Percentiles rank a stretch among this genome's conserved stretches.
Conservation (phyloP, 2,329 filamentous ascomycete species). For the Colletotrichum scovillei region DNA sequence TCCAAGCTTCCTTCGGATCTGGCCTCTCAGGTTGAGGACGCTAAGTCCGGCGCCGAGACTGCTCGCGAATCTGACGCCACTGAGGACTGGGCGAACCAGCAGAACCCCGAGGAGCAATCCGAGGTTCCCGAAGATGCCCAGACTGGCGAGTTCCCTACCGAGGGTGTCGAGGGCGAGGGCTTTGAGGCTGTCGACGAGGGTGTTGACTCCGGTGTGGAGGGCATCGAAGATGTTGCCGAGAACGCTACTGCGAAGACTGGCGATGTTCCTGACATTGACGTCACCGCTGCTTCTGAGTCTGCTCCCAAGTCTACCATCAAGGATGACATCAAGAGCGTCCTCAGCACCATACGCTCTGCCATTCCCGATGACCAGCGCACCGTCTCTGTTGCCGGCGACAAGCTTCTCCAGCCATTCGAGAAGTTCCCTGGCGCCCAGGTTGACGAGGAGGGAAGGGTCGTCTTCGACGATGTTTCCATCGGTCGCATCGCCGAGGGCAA, state of each 20-base stretch:
- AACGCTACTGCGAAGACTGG: conserved; percentile 8
- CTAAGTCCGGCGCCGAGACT: neutral
- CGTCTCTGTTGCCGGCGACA: conserved; percentile 31
- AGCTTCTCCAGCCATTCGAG: conserved; percentile 45
- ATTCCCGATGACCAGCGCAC: conserved; percentile 27
- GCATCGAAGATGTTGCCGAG: neutral
- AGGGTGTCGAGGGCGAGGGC: neutral
- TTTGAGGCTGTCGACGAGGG: neutral
- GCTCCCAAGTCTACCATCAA: conserved; percentile 23
- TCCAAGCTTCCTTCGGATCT: conserved; percentile 23
- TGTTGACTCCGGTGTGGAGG: neutral
- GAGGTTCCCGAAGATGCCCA: conserved; percentile 4
- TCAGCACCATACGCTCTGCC: conserved; percentile 29
- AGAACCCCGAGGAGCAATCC: conserved; percentile 25
- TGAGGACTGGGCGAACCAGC: conserved; percentile 24
- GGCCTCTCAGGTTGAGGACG: neutral
- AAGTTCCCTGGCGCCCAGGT: conserved; percentile 49
- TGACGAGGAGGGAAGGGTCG: conserved; percentile 50
- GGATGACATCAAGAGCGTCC: conserved; percentile 21
- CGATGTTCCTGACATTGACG: conserved; percentile 9
- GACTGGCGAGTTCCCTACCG: conserved; percentile 10
- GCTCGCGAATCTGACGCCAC: neutral
- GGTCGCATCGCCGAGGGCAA: conserved; percentile 53
- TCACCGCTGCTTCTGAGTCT: conserved; percentile 3
- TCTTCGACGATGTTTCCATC: conserved; percentile 49